These are phyloP conservation scores for Hydrangea macrophylla DNA, from an alignment of 148 eudicot genomes.

Conservation along the genomic window DNA sequence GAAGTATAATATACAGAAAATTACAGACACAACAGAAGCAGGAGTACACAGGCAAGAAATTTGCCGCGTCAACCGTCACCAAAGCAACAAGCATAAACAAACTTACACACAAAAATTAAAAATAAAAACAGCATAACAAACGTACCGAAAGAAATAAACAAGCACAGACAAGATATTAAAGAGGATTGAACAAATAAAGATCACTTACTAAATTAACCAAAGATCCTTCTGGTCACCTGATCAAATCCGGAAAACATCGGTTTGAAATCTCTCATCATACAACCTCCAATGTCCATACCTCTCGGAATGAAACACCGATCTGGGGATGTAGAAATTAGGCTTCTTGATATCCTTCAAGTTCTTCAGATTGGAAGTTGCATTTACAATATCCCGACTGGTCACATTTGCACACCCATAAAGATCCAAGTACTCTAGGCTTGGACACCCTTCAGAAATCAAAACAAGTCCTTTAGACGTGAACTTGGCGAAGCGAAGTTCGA, in stretches of 20 bases:
- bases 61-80: too few relatives aligned
- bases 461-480: conserved; percentile 63
- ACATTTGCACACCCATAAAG: conserved; percentile 75
- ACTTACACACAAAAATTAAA: too few relatives aligned
- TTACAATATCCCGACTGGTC: conserved; percentile 67
- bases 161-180: not conserved
- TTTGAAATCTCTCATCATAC: conserved; percentile 93
- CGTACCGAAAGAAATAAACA: not conserved
- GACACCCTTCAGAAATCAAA: conserved; percentile 66
- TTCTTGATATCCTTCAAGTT: conserved; percentile 59
- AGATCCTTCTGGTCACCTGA: not conserved
- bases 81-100: too few relatives aligned
- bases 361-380: conserved; percentile 41
- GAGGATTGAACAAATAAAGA: not conserved
- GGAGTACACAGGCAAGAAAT: too few relatives aligned
- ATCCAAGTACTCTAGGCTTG: conserved; percentile 60
- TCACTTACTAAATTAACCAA: not conserved
- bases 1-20: not conserved
- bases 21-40: too few relatives aligned
- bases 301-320: conserved; percentile 67
- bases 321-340: conserved; percentile 86
- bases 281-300: conserved; percentile 89
- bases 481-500: conserved; percentile 78
- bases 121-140: too few relatives aligned
- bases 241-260: conserved; percentile 83